Percentiles rank a stretch among this genome's conserved stretches.
Conservation (phyloP, 345 rosid species). For the Lenwebbia sp. region DNA sequence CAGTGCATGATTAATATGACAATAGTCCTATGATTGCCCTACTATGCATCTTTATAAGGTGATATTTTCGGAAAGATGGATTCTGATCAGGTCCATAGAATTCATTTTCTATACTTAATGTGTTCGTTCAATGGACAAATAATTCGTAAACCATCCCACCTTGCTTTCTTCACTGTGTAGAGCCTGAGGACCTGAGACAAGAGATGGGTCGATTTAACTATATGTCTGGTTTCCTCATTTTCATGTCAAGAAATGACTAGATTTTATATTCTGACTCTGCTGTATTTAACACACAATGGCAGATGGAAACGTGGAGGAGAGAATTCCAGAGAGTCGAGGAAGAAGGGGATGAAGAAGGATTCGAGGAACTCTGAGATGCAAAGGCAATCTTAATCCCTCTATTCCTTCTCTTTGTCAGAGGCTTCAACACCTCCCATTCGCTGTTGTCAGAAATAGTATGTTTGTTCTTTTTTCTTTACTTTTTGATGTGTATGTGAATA, state of each 20-base stretch:
- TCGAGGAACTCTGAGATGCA: conserved; percentile 46
- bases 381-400: background rate
- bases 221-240: background rate
- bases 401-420: background rate
- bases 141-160: background rate
- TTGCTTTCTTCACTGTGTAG: background rate
- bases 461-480: background rate
- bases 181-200: background rate
- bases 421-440: background rate
- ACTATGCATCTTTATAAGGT: background rate
- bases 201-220: background rate
- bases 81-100: background rate
- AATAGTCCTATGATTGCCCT: background rate
- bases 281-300: background rate
- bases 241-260: background rate
- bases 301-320: conserved; percentile 84
- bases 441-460: background rate
- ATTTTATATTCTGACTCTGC: background rate
- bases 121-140: background rate
- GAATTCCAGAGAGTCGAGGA: conserved; percentile 68
- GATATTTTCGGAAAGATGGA: background rate
- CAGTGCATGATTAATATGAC: background rate
- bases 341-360: conserved; percentile 90
- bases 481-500: background rate
- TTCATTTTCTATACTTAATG: background rate